Evolutionary conservation across 2,329 filamentous ascomycete genomes (phyloP), one percentile per base, ranked within the genome.

Genomic region (Ophiosphaerella korrae): DNA sequence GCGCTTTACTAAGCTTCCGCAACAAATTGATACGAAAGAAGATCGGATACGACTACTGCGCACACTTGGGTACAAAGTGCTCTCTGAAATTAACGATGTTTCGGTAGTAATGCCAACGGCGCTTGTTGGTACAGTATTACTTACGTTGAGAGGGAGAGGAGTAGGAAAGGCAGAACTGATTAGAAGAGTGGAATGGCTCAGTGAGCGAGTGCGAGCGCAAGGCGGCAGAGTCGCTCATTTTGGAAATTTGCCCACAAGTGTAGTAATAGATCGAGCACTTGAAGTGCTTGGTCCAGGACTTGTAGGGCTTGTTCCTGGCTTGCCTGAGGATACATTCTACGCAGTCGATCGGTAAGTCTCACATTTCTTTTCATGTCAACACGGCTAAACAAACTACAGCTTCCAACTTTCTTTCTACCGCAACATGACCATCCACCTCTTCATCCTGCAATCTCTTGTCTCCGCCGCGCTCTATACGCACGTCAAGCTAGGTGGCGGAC

Each of bases 371-470:
- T 16, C 29, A 24, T n/a, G 18, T 29, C 11, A 39, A 13, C n/a
- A 35, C 24, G 3, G 39, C 52, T 62, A 40, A 63, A 32, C 24
- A 7, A 11, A 26, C 11, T 44, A 3, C 55, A 75, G 78, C 45
- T 99, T 99, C 78, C 94, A 99, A 70, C 83, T 99, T 8, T 96
- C 92, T 0, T 99, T 99, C 74, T 99, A 99, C 76, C 88, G 94
- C 45, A 99, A 99, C 74, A 97, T 97, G 94, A 97, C 93, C 0
- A 99, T 99, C 55, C 94, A 99, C 70, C 83, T 99, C 5, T 99
- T 99, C 73, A 94, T 99, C 50, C 88, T 91, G 2, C 92, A 97
- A 71, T 89, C 93, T 0, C 80, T 99, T 4, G 90, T 97, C 18
- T 94, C 90, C 54, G 90, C 88, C 4, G 89, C 89, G 24, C 87